Percentiles rank a stretch among this genome's conserved stretches.
phyloP scores from a whole-genome alignment of 1,284 basidiomycete genomes.

The Apiotrichum akiyoshidainum region DNA sequence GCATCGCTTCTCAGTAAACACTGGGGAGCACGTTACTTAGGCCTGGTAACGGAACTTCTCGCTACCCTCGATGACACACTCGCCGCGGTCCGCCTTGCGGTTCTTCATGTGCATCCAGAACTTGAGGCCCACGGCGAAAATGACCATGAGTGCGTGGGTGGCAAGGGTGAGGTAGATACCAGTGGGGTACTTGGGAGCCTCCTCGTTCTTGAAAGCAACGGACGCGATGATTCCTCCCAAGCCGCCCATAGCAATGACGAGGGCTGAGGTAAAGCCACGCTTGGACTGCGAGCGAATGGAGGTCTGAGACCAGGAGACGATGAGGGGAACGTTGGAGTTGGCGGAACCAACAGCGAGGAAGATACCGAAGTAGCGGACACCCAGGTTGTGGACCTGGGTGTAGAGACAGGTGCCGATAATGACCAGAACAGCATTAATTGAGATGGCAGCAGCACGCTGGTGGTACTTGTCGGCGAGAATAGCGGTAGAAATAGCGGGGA shows the following conservation, averaged over 20 bases:
- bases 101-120: constrained; percentile 17
- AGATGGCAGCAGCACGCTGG: constrained; percentile 1
- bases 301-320: constrained; percentile 46
- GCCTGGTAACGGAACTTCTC: constrained; percentile 16
- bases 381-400: neutral
- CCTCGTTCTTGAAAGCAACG: constrained; percentile 9
- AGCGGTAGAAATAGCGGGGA: constrained; percentile 44
- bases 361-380: constrained; percentile 14
- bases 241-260: constrained; percentile 20
- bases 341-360: constrained; percentile 40
- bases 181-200: constrained; percentile 12
- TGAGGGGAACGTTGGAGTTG: constrained; percentile 39
- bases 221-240: constrained; percentile 6
- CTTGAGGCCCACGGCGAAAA: constrained; percentile 3
- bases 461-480: constrained; percentile 41
- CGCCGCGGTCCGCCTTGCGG: constrained; percentile 11
- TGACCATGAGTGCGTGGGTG: neutral
- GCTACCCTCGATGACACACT: constrained; percentile 11
- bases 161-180: constrained; percentile 16
- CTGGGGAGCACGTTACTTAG: neutral
- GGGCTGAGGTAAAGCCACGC: constrained; percentile 29
- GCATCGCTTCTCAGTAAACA: neutral
- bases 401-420: constrained; percentile 10
- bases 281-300: constrained; percentile 53
- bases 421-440: neutral